Base-by-base conservation (phyloP, 495 filamentous ascomycete genomes). In the Hyaloscypha finlandica region DNA sequence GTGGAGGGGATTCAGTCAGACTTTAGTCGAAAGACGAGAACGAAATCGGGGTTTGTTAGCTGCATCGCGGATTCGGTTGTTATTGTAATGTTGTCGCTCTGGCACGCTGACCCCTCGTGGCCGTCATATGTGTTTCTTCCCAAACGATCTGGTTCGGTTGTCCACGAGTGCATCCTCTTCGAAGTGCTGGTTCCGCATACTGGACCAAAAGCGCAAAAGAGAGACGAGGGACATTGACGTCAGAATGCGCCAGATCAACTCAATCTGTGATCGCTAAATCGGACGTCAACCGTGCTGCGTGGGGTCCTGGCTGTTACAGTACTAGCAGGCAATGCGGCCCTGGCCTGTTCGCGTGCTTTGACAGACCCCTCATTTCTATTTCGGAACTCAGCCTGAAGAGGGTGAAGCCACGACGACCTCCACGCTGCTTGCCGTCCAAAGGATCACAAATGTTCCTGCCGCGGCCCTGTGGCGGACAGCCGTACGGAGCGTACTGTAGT, bases 221-320 rank as follows among this genome's bases (percentile, higher is more conserved):
- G 64, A 66, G 39, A 60, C 64, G 19, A 54, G 64, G 60, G 39
- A 60, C 64, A 60, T 53, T 66, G 56, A 66, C 64, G 57, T 65
- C 63, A 65, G 53, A 8, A 19, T 58, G 63, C 63, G 63, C 53
- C 53, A 2, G 54, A 59, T 65, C 63, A 59, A 65, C 37, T 37
- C 53, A 53, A 32, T 61, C 59, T 48, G 39, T 52, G 39, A 56
- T 64, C 62, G 48, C 62, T 56, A 55, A 37, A 57, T 64, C 62
- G 62, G 62, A 64, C 62, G 25, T 64, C 62, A 42, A 42, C 30
- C 62, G 52, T 37, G 42, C 3, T 30, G 62, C 62, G 62, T 64
- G 62, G 62, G 62, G 62, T 57, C 52, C 42, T 48, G 1, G 42
- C 16, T 16, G 42, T 19, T 0, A 48, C 16, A n/a, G n/a, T n/a